Conservation (phyloP, 2,329 filamentous ascomycete genomes). For the Graphilbum sp. region DNA sequence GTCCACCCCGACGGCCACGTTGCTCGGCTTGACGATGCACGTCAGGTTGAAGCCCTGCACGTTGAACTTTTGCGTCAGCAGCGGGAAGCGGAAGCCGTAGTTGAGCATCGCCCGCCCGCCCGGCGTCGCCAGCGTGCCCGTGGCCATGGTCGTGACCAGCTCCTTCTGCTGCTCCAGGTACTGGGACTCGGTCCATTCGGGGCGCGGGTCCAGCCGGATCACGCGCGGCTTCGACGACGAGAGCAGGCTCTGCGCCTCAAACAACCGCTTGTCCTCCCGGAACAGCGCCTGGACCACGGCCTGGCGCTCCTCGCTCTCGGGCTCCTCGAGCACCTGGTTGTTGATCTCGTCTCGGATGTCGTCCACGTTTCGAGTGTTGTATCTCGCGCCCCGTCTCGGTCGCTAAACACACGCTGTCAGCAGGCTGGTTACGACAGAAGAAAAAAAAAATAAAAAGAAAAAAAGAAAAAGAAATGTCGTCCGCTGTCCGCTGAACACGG, state of each 20-base stretch:
- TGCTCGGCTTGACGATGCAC: slow-evolving; percentile 80
- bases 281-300: slow-evolving; percentile 76
- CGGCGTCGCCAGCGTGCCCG: slow-evolving; percentile 76
- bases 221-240: slow-evolving; percentile 68
- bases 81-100: slow-evolving; percentile 71
- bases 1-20: slow-evolving; percentile 87
- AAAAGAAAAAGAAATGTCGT: too few relatives aligned
- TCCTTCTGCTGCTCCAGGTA: slow-evolving; percentile 87
- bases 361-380: slow-evolving; percentile 30
- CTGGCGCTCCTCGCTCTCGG: slow-evolving; percentile 69
- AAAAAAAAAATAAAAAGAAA: too few relatives aligned
- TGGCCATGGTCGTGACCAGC: slow-evolving; percentile 70
- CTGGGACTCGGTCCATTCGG: slow-evolving; percentile 69
- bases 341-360: slow-evolving; percentile 44
- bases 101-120: slow-evolving; percentile 76
- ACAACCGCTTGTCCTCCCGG: slow-evolving; percentile 74
- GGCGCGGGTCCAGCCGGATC: slow-evolving; percentile 59
- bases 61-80: slow-evolving; percentile 83
- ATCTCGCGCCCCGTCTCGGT: too few relatives aligned
- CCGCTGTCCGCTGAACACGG: too few relatives aligned
- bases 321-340: slow-evolving; percentile 52
- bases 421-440: too few relatives aligned
- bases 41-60: slow-evolving; percentile 84
- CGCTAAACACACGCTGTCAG: too few relatives aligned
- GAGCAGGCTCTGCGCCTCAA: slow-evolving; percentile 72